Evolutionary conservation across 768 basidiomycete species (phyloP), one percentile per base, ranked within the genome.

Genomic region (Hemileccinum rubropunctum): DNA sequence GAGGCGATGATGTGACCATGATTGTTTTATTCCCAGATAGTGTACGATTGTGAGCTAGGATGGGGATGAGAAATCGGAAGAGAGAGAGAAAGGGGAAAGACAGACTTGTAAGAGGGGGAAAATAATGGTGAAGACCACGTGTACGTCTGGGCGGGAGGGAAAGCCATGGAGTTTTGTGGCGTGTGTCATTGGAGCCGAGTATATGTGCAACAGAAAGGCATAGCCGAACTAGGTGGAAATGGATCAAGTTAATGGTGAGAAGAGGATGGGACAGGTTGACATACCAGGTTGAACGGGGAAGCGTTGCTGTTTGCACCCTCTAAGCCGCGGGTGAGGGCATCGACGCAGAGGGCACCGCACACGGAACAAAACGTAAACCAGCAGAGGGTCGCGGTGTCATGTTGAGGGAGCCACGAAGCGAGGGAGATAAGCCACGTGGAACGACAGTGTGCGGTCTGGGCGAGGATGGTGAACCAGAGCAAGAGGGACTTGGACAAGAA

Each of bases 291-390:
- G 65, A 88, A 88, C 0, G 85, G 84, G 3, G 84, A 76, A 8
- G 80, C 72, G 47, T 76, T 80, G 35, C 72, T 69, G 54, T 75
- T 76, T 38, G 77, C 63, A 1, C 87, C 87, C 60, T 88, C 86
- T 21, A 90, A 65, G 7, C 84, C 84, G 46, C 79, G 81, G 20
- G 84, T 79, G 18, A 89, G 73, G 0, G 83, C 79, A 47, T 86
- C 85, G 9, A 86, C 73, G 44, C 78, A 77, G 35, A 88, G 79
- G 0, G 83, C 80, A 15, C 68, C 72, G 53, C 88, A 88, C 9
- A 86, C 77, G 12, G 88, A 71, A 35, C 76, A 74, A 62, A 90
- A 91, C 0, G 86, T 88, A 28, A 69, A 70, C 88, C 89, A 91
- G 62, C 87, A 88, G 10, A 90, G 70, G 21, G 82, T 73, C 0